These are phyloP conservation scores for Colletotrichum endophyticum DNA, from an alignment of 2,329 filamentous ascomycete species.

Conservation along the genomic window DNA sequence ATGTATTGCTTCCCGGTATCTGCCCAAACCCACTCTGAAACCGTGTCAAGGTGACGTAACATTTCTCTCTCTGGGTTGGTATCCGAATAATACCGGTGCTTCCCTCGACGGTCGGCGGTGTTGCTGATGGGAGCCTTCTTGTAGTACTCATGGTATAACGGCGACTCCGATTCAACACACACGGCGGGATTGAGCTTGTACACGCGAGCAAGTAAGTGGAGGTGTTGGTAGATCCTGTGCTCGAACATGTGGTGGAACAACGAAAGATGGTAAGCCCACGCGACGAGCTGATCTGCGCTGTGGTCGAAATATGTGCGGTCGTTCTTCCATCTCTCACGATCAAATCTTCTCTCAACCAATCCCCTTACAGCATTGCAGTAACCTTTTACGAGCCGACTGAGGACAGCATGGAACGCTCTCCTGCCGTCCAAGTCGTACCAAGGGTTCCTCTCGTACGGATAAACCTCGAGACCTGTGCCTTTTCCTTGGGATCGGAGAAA, in stretches of 20 bases:
- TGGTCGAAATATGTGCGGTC: neutral
- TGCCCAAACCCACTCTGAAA: neutral
- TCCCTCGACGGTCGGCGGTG: neutral
- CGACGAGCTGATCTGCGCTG: neutral
- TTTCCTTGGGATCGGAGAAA: neutral
- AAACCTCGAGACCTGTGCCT: neutral
- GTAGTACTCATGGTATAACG: neutral
- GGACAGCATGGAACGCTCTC: neutral
- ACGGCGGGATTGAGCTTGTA: neutral
- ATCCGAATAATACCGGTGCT: neutral
- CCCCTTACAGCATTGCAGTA: neutral
- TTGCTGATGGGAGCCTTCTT: neutral
- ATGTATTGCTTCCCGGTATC: neutral
- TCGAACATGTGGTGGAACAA: neutral
- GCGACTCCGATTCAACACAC: neutral
- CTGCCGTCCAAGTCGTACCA: neutral
- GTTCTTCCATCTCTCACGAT: neutral
- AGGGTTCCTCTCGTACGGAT: neutral
- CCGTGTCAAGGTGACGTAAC: neutral
- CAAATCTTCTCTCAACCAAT: neutral
- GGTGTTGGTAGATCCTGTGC: neutral
- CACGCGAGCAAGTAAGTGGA: neutral
- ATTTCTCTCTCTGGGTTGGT: neutral
- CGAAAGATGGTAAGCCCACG: neutral
- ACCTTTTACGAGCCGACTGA: neutral